A percentile compares a stretch with the other conserved stretches of the same genome.
Evolutionary conservation across 306 rosid species (phyloP).

Genomic region (Psophocarpus tetragonolobus): DNA sequence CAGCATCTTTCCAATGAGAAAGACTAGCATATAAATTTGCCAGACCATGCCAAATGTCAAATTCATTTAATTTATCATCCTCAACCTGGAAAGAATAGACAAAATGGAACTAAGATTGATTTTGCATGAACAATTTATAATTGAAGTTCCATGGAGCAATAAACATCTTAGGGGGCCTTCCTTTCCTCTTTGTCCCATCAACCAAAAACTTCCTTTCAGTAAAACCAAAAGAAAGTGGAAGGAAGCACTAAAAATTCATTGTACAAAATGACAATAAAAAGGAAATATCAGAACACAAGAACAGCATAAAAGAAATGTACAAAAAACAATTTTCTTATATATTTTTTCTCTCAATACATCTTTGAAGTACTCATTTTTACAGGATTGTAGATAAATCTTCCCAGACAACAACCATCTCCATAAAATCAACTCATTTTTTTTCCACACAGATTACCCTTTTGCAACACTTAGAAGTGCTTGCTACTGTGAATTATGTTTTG

Average conservation of each 20-base stretch:
- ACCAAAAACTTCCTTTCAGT: slow-evolving; percentile 2
- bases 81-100: slow-evolving; percentile 50
- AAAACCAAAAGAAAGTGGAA: slow-evolving; percentile 25
- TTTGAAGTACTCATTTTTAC: background rate
- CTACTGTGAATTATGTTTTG: background rate
- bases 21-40: slow-evolving; percentile 88
- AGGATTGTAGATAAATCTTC: background rate
- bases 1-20: slow-evolving; percentile 92
- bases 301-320: background rate
- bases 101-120: slow-evolving; percentile 19
- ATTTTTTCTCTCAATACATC: background rate
- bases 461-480: background rate
- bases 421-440: background rate
- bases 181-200: background rate
- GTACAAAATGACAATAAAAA: background rate
- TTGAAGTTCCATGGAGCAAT: background rate
- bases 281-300: background rate
- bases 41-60: slow-evolving; percentile 93
- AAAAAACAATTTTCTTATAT: background rate
- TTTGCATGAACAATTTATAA: slow-evolving; percentile 5
- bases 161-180: background rate
- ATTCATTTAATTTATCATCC: slow-evolving; percentile 72
- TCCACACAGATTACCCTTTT: background rate
- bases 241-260: background rate
- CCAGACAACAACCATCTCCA: background rate